Percentiles rank a stretch among this genome's conserved stretches.
Evolutionary conservation across 257 asterid species (phyloP).

Genomic region (Solanum phureja): DNA sequence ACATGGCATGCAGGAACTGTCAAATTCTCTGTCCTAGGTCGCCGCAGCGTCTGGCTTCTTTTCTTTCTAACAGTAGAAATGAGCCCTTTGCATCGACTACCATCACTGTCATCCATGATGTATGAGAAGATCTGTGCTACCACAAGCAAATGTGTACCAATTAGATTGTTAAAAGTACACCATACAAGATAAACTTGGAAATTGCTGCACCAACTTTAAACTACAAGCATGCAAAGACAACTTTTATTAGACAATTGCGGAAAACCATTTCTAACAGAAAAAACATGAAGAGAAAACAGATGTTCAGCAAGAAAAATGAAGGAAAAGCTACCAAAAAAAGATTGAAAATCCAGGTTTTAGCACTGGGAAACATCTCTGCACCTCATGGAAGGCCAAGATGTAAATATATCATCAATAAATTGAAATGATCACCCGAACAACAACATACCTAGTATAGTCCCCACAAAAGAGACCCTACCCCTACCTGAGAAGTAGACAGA

Average conservation of each 20-base stretch:
- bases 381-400: not conserved
- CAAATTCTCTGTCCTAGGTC: constrained; percentile 55
- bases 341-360: not conserved
- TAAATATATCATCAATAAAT: not conserved
- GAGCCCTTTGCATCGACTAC: constrained; percentile 30
- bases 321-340: not conserved
- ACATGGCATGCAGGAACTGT: constrained; percentile 25
- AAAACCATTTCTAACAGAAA: not conserved
- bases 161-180: not conserved
- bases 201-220: constrained; percentile 2
- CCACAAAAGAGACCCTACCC: not conserved
- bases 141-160: not conserved
- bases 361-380: not conserved
- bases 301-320: not conserved
- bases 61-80: constrained; percentile 39
- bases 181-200: not conserved
- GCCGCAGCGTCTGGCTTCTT: constrained; percentile 66
- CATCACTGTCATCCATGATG: constrained; percentile 52
- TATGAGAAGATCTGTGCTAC: not conserved
- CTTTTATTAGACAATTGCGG: not conserved
- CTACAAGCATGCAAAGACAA: not conserved
- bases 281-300: not conserved
- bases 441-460: not conserved
- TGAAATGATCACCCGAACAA: not conserved
- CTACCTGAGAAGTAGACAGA: not conserved